Percentiles rank a stretch among this genome's conserved stretches.
These are phyloP conservation scores for Ceratobasidium sp. DNA, from an alignment of 1,284 basidiomycete species.

Conservation along the genomic window DNA sequence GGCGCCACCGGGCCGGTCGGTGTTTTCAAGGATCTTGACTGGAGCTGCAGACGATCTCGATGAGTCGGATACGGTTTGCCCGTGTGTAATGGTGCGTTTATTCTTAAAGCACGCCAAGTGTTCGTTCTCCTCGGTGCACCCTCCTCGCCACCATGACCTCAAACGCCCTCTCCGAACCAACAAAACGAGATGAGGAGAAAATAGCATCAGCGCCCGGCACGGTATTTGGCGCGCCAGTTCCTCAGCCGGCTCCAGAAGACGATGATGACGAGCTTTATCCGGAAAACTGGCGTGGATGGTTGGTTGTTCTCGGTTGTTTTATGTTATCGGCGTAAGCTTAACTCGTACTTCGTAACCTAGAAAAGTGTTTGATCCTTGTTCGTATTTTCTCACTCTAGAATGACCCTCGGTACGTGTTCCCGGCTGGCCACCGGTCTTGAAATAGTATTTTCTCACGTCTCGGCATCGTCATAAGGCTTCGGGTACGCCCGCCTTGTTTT, in stretches of 20 bases:
- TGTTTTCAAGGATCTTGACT: background rate
- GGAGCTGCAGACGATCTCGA: background rate
- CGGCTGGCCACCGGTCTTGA: background rate
- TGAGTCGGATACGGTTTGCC: background rate
- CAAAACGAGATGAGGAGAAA: constrained; percentile 4
- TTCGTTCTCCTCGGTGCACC: background rate
- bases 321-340: constrained; percentile 43
- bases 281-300: constrained; percentile 51
- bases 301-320: constrained; percentile 51
- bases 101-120: background rate
- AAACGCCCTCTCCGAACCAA: background rate
- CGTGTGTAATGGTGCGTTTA: constrained; percentile 2
- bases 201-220: background rate
- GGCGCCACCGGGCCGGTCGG: background rate
- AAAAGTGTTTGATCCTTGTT: background rate
- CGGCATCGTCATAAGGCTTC: constrained; percentile 17
- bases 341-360: background rate
- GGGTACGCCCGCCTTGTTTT: constrained; percentile 12
- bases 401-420: constrained; percentile 40
- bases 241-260: background rate
- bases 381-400: constrained; percentile 7
- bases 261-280: constrained; percentile 48
- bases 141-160: background rate
- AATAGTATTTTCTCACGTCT: background rate
- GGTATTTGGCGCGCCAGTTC: background rate